A percentile compares a stretch with the other conserved stretches of the same genome.
These are phyloP conservation scores for Cladosporium sphaerospermum DNA, from an alignment of 2,329 filamentous ascomycete species.

Conservation along the genomic window DNA sequence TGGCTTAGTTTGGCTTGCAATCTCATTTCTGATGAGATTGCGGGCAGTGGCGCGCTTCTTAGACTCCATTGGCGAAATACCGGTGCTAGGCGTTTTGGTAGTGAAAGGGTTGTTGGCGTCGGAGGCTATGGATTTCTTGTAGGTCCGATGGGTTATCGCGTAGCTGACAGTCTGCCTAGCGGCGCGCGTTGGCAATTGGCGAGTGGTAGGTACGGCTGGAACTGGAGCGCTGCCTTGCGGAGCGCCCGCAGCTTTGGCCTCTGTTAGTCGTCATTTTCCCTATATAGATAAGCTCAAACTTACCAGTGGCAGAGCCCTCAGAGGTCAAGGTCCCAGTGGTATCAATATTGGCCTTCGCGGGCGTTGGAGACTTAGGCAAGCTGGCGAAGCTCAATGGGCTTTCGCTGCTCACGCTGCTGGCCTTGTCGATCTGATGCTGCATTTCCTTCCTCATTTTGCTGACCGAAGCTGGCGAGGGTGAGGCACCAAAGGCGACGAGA, in stretches of 20 bases:
- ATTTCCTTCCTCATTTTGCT: constrained; percentile 20
- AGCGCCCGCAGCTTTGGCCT: neutral
- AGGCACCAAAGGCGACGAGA: constrained; percentile 24
- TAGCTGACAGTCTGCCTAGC: constrained; percentile 22
- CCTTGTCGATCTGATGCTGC: neutral
- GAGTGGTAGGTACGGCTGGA: constrained; percentile 7
- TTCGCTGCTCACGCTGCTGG: neutral
- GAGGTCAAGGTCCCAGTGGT: neutral
- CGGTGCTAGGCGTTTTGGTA: constrained; percentile 13
- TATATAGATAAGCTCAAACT: constrained; percentile 8
- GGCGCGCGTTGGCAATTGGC: constrained; percentile 23
- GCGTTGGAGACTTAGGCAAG: neutral
- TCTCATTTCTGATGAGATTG: constrained; percentile 35
- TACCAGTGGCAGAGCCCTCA: constrained; percentile 17
- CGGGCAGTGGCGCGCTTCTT: constrained; percentile 35
- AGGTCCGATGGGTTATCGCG: constrained; percentile 6
- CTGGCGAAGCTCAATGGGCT: neutral
- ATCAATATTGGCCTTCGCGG: neutral
- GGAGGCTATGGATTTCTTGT: constrained; percentile 9
- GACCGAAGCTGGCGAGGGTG: constrained; percentile 20
- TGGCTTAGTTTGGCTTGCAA: constrained; percentile 36
- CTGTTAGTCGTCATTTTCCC: neutral
- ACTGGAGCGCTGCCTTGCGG: neutral
- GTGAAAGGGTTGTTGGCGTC: constrained; percentile 12
- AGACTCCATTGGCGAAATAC: neutral